These are phyloP conservation scores for Trichoderma brevicompactum DNA, from an alignment of 2,329 filamentous ascomycete genomes.

Conservation along the genomic window DNA sequence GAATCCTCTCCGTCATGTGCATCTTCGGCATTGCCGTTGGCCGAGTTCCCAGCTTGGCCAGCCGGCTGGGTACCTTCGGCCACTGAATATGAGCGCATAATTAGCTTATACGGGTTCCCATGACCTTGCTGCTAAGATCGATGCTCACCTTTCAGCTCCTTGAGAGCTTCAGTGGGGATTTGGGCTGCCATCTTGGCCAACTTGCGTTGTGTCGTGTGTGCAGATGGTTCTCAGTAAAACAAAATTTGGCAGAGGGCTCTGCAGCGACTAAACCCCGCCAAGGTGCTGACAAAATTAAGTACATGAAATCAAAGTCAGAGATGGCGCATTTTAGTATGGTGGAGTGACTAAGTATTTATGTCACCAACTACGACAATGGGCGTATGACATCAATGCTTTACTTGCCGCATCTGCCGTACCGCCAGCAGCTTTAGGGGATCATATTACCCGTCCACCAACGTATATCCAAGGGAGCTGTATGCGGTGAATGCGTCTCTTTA, in stretches of 20 bases:
- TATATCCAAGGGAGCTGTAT: neutral
- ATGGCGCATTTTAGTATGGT: no score
- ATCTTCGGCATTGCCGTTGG: constrained; percentile 46
- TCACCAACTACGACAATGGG: neutral
- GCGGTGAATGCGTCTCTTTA: no score
- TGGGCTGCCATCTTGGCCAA: constrained; percentile 49
- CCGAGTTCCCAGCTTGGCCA: constrained; percentile 47
- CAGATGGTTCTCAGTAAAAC: constrained; percentile 1
- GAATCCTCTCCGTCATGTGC: constrained; percentile 53
- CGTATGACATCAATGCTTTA: constrained; percentile 22
- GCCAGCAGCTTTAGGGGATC: no score
- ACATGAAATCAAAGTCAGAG: neutral
- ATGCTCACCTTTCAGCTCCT: constrained; percentile 48
- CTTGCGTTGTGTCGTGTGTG: constrained; percentile 26
- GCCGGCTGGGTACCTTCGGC: constrained; percentile 47
- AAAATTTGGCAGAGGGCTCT: constrained; percentile 26
- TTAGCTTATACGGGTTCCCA: neutral
- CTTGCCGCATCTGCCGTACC: neutral
- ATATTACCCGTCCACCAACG: neutral
- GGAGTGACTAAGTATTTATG: neutral
- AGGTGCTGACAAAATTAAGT: constrained; percentile 22
- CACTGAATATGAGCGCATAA: constrained; percentile 32
- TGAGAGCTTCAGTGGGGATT: constrained; percentile 49
- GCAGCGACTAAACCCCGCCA: constrained; percentile 24
- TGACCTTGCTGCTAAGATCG: no score